Base-by-base conservation (phyloP, 371 early-diverging fungal species). In the Cokeromyces recurvatus region DNA sequence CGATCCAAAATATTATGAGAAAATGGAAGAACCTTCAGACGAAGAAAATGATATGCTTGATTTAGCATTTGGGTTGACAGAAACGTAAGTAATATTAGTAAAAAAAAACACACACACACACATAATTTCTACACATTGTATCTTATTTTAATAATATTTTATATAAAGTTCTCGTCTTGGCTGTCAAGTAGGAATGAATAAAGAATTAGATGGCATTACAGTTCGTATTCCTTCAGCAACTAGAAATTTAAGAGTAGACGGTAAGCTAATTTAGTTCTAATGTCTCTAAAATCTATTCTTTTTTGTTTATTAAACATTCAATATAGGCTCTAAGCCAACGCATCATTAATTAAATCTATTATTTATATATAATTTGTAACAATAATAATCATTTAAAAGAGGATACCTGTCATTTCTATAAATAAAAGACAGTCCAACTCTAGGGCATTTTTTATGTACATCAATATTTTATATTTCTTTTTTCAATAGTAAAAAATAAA, bases 41-140 rank as follows among this genome's bases (percentile, higher is more conserved):
- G 97, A 98, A 67, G 99, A 99, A 57, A 95, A 97, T 61, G 99
- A 99, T 73, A 94, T 99, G 92, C 70, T 99, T 43, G 99, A 99
- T 73, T 67, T 96, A 60, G 99, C 99, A 7, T 99, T 95, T 80
- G 97, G 94, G 9, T 77, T 96, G 50, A 94, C 95, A 20, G 93
- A 94, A 44, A 99, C 97, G 78, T 92, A 72, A 61, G 81, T 47
- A 11, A n/a, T 20, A 15, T 4, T 17, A 10, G 29, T n/a, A n/a
- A 23, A 31, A 15, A 38, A 32, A 15, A 11, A 10, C n/a, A n/a
- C n/a, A n/a, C n/a, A n/a, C n/a, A n/a, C 14, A 23, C 2, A 21
- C 14, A 32, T 6, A 11, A n/a, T 5, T n/a, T 38, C 38, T 38
- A 16, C 12, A 20, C 3, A 39, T 7, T 27, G 29, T 27, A 11